These are phyloP conservation scores for Cyanidioschyzon merolae DNA, from an alignment of 23 red algal genomes.

Conservation along the genomic window DNA sequence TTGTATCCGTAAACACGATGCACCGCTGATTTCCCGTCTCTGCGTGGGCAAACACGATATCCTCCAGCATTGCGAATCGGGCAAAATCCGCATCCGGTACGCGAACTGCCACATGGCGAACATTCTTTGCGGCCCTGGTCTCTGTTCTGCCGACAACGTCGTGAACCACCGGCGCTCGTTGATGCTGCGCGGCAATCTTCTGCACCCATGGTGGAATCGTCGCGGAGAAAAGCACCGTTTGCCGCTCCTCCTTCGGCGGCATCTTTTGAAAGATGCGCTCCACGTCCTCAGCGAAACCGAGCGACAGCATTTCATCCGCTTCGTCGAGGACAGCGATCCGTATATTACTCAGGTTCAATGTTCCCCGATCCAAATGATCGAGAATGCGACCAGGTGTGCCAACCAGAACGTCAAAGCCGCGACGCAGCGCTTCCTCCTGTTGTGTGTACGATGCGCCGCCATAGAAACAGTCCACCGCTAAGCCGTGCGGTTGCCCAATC, in stretches of 20 bases:
- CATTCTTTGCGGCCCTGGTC: conserved; percentile 60
- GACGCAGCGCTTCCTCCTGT: conserved; percentile 61
- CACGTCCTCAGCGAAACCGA: conserved; percentile 97
- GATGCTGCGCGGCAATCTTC: conserved; percentile 63
- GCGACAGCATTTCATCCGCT: conserved; percentile 97
- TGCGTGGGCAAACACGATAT: conserved; percentile 53
- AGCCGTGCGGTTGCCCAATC: conserved; percentile 36
- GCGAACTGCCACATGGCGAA: conserved; percentile 72
- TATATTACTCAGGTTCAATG: conserved; percentile 37
- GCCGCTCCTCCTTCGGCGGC: conserved; percentile 33
- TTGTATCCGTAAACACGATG: conserved; percentile 90
- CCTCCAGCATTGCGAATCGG: conserved; percentile 52
- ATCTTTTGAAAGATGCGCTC: conserved; percentile 62
- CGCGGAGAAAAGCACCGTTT: conserved; percentile 87
- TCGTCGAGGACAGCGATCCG: conserved; percentile 87
- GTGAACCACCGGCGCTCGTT: conserved; percentile 52
- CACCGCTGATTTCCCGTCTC: conserved; percentile 32
- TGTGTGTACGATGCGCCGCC: conserved; percentile 67
- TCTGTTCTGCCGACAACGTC: conserved; percentile 60
- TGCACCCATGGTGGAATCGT: conserved; percentile 91
- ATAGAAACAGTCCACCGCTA: conserved; percentile 70
- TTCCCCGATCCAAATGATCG: conserved; percentile 71
- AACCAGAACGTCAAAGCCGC: conserved; percentile 82
- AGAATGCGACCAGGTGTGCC: conserved; percentile 90
- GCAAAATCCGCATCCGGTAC: conserved; percentile 53